Conservation (phyloP, 2,329 filamentous ascomycete genomes). For the Aulographum hederae region DNA sequence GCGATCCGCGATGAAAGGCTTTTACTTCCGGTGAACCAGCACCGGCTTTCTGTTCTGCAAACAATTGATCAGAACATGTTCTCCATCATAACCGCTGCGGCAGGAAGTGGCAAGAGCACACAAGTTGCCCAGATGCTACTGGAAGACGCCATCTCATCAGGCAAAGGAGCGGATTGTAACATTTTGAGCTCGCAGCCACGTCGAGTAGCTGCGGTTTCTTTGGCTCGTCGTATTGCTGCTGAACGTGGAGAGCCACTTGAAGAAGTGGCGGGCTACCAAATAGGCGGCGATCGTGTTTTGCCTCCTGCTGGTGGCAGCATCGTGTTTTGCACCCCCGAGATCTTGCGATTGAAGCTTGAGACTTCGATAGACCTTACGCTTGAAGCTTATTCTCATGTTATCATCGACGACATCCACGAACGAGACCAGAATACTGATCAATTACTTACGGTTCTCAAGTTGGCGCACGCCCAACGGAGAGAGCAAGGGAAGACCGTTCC, state of each 20-base stretch:
- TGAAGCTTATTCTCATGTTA: constrained; percentile 25
- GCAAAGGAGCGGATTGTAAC: constrained; percentile 24
- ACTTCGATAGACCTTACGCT: constrained; percentile 19
- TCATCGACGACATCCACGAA: constrained; percentile 35
- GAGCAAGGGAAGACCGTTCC: constrained; percentile 16
- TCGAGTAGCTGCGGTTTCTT: constrained; percentile 27
- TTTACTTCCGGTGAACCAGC: constrained; percentile 22
- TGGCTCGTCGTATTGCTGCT: constrained; percentile 26
- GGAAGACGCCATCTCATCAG: constrained; percentile 24
- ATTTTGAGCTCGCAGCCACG: constrained; percentile 32
- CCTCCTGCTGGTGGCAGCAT: constrained; percentile 21
- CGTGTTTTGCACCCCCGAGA: constrained; percentile 32
- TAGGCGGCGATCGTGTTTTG: constrained; percentile 20
- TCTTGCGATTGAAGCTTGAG: constrained; percentile 26
- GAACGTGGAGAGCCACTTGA: constrained; percentile 25
- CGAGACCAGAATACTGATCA: constrained; percentile 26
- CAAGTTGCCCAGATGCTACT: constrained; percentile 36
- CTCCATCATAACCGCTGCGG: constrained; percentile 27
- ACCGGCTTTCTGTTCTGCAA: constrained; percentile 16
- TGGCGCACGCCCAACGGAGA: constrained; percentile 18
- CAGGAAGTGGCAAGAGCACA: constrained; percentile 29
- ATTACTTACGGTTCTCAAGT: constrained; percentile 26
- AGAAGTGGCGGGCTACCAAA: constrained; percentile 14
- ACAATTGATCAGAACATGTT: constrained; percentile 21
- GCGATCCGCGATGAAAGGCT: constrained; percentile 2